Evolutionary conservation across 345 rosid genomes (phyloP), one percentile per base, ranked within the genome.

Genomic region (Syzygium oleosum): DNA sequence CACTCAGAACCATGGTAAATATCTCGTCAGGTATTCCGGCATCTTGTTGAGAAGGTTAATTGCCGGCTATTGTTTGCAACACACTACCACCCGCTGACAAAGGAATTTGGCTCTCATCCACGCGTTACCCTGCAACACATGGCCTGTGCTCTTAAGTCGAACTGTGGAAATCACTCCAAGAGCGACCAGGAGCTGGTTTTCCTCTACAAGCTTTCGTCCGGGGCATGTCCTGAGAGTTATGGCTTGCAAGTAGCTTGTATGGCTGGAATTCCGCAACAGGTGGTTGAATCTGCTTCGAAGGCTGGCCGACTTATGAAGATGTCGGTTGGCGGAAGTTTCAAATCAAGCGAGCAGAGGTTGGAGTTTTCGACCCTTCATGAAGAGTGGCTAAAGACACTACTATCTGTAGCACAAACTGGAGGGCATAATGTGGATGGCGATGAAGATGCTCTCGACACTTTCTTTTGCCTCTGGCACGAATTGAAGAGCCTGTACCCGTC

Each of bases 161-260:
- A 91, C 87, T 86, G 94, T 0, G 85, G 73, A 77, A 87, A 88
- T 87, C 68, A 78, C 80, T 90, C 89, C 8, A 86, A 84, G 87
- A 85, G 90, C 12, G 92, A 93, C 31, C 91, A 89, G 84, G 96
- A 96, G 90, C 88, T 95, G 63, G 95, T 96, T 52, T 98, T 96
- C 87, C 95, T 96, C 1, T 95, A 98, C 90, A 94, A 94, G 86
- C 95, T 98, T 88, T 63, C 95, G 11, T 88, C 93, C 4, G 99
- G 99, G 91, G 96, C 98, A 80, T 98, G 99, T 89, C 98, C 99
- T 1, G 98, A 93, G 93, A 96, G 99, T 92, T 98, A 95, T 12
- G 98, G 99, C 52, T 90, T 96, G 89, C 97, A 96, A 89, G 98
- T 96, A 49, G 99, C 99, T 15, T 55, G 87, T 85, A 98, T 95